Percentiles rank a stretch among this genome's conserved stretches.
These are phyloP conservation scores for Candida manassasensis DNA, from an alignment of 805 yeast species.

Conservation along the genomic window DNA sequence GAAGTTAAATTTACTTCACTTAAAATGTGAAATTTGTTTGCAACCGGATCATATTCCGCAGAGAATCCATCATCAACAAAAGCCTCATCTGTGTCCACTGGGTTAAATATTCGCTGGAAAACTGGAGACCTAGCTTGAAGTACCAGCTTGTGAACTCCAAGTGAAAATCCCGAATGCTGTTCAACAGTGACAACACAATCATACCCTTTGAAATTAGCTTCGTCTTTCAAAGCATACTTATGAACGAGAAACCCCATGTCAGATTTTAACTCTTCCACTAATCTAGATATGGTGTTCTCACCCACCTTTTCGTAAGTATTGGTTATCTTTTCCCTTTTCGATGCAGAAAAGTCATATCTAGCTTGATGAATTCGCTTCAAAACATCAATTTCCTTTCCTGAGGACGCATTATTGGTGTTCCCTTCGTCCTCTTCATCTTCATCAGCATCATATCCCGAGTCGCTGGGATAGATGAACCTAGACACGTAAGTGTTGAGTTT, in stretches of 20 bases:
- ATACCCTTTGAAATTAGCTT: constrained; percentile 21
- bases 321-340: constrained; percentile 11
- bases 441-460: constrained; percentile 5
- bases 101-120: constrained; percentile 19
- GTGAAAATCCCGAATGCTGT: constrained; percentile 14
- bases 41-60: constrained; percentile 18
- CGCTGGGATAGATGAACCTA: constrained; percentile 23
- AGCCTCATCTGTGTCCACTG: constrained; percentile 15
- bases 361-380: constrained; percentile 10
- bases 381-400: constrained; percentile 16
- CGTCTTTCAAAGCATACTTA: constrained; percentile 4
- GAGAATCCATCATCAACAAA: constrained; percentile 20
- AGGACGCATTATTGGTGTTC: constrained; percentile 11
- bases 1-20: constrained; percentile 29
- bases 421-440: constrained; percentile 14
- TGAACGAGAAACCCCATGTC: constrained; percentile 6
- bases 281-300: constrained; percentile 2
- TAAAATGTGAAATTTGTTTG: constrained; percentile 16
- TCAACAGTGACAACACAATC: constrained; percentile 31
- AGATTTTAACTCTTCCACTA: constrained; percentile 8
- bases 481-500: constrained; percentile 22
- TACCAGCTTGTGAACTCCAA: constrained; percentile 35
- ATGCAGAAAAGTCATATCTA: constrained; percentile 12
- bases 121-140: constrained; percentile 27
- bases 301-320: constrained; percentile 15